Percentiles rank a stretch among this genome's conserved stretches.
Evolutionary conservation across 2,329 filamentous ascomycete species (phyloP).

Genomic region (Macroventuria anomochaeta): DNA sequence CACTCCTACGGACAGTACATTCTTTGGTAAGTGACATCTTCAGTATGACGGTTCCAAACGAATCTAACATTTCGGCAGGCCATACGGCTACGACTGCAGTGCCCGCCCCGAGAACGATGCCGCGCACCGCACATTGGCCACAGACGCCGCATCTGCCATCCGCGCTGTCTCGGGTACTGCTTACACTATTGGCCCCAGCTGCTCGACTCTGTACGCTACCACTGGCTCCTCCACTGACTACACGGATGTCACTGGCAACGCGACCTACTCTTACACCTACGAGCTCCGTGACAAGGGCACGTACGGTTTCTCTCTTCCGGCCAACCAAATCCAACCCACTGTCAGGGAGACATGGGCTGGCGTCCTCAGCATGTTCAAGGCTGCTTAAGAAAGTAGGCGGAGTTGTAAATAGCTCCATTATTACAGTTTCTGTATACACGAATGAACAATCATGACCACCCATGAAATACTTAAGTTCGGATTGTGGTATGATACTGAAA

Average conservation of each 20-base stretch:
- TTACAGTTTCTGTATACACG: too few species aligned
- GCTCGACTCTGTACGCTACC: conserved; percentile 66
- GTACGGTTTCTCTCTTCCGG: conserved; percentile 58
- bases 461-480: too few species aligned
- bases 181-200: conserved; percentile 58
- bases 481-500: too few species aligned
- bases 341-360: conserved; percentile 57
- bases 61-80: too few species aligned
- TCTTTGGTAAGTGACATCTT: conserved; percentile 27
- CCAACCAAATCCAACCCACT: conserved; percentile 57
- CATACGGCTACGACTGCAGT: conserved; percentile 65
- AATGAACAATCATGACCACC: too few species aligned
- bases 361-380: conserved; percentile 37
- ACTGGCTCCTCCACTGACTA: conserved; percentile 55
- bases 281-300: conserved; percentile 58
- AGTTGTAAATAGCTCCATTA: not conserved
- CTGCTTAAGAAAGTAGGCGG: conserved; percentile 17
- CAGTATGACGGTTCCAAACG: too few species aligned
- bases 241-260: conserved; percentile 49
- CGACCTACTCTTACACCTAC: conserved; percentile 56
- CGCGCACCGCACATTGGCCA: conserved; percentile 58
- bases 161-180: conserved; percentile 58
- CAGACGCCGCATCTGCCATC: conserved; percentile 59
- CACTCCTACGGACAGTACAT: conserved; percentile 50
- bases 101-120: conserved; percentile 55